These are phyloP conservation scores for Aspergillus hortae DNA, from an alignment of 2,329 filamentous ascomycete species.

Conservation along the genomic window DNA sequence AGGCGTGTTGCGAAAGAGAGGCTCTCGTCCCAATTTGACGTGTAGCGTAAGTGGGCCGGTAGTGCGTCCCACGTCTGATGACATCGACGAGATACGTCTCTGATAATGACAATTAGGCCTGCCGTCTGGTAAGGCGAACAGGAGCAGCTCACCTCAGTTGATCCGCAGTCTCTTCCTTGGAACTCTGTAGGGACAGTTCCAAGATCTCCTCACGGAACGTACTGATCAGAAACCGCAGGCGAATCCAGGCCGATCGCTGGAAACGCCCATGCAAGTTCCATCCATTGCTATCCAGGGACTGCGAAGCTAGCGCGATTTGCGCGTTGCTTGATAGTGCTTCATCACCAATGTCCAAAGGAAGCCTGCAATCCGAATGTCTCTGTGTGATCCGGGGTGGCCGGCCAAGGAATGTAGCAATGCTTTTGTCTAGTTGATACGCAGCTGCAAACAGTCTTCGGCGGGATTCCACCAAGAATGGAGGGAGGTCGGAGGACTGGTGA, in stretches of 20 bases:
- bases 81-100: conserved; percentile 22
- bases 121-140: not conserved
- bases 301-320: conserved; percentile 5
- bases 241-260: conserved; percentile 22
- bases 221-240: conserved; percentile 22
- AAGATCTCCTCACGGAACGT: conserved; percentile 26
- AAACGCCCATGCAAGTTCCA: conserved; percentile 17
- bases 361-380: conserved; percentile 20
- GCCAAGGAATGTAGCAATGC: conserved; percentile 26
- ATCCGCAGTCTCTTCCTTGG: conserved; percentile 11
- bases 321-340: conserved; percentile 10
- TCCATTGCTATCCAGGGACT: conserved; percentile 14
- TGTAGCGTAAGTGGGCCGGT: conserved; percentile 21
- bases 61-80: conserved; percentile 18
- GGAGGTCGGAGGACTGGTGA: conserved; percentile 10
- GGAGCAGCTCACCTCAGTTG: conserved; percentile 16
- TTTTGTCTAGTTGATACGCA: conserved; percentile 27
- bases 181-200: conserved; percentile 19
- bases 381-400: conserved; percentile 23
- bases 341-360: conserved; percentile 24
- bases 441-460: conserved; percentile 24
- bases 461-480: conserved; percentile 20
- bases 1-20: conserved; percentile 25
- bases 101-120: not conserved
- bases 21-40: conserved; percentile 13